Evolutionary conservation across 306 rosid species (phyloP), one percentile per base, ranked within the genome.

Genomic region (Acmispon strigosus): DNA sequence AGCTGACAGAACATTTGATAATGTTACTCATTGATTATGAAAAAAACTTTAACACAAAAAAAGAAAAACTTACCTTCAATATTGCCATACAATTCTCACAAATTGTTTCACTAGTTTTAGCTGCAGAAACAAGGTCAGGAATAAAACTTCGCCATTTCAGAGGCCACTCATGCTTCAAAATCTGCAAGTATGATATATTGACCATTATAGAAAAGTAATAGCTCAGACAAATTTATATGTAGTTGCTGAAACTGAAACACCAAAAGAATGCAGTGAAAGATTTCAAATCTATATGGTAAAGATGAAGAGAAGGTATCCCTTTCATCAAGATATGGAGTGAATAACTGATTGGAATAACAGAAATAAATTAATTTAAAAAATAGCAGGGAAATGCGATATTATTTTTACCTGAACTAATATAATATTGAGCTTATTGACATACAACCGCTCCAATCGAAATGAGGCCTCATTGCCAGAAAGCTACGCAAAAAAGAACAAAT

Each of bases 81-180:
- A 90, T 90, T 18, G 90, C 86, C 96, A 90, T 90, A 73, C 96
- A 90, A 74, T 90, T 90, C 89, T 90, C 97, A 50, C 96, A 90
- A 57, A 88, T 83, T 17, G 95, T 90, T 90, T 90, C 96, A 62
- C 96, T 90, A 51, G 96, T 84, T 81, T 88, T 90, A 61, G 96
- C 91, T 36, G 94, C 94, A 14, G 90, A 78, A 68, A 90, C 96
- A 14, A 90, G 94, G 84, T 89, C 98, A 17, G 96, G 96, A 76
- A 92, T 81, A 73, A 92, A 80, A 81, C 92, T 87, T 76, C 42
- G 79, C 98, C 98, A 89, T 80, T 84, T 87, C 4, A 74, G 84
- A 1, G 98, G 98, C 98, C 98, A 92, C 73, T 92, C 97, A 70
- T 91, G 97, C 93, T 91, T 91, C 83, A 91, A 85, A 62, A 91